Evolutionary conservation across 306 rosid genomes (phyloP).

Genomic region (Acacia melanoxylon): DNA sequence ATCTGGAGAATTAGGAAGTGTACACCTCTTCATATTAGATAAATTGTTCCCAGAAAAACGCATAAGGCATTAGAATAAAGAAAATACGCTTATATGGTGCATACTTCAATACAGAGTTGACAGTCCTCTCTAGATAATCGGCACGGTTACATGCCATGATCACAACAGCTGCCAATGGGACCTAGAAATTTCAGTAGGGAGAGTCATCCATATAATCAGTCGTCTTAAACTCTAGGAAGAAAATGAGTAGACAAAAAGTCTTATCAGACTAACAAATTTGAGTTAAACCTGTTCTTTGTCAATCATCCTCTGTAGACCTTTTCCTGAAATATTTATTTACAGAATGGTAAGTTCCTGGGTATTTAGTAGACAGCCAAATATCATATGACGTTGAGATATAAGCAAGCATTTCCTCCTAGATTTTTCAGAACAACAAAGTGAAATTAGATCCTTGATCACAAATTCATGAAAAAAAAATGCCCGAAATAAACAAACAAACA

Average conservation of each 20-base stretch:
- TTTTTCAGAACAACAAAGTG: conserved; percentile 25
- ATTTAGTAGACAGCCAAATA: conserved; percentile 1
- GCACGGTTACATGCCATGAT: conserved; percentile 98
- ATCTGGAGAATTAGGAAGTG: conserved; percentile 52
- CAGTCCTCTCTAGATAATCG: conserved; percentile 89
- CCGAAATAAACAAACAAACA: neutral
- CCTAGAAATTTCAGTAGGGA: conserved; percentile 53
- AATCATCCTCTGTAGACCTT: conserved; percentile 62
- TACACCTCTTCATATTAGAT: conserved; percentile 35
- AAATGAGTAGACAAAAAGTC: conserved; percentile 18
- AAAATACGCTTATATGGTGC: conserved; percentile 26
- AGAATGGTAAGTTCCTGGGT: conserved; percentile 36
- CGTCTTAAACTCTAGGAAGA: conserved; percentile 31
- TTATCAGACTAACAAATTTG: conserved; percentile 27
- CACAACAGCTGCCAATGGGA: conserved; percentile 97
- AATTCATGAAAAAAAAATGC: no score
- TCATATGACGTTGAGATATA: neutral
- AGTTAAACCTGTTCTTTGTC: conserved; percentile 70
- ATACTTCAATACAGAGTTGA: conserved; percentile 78
- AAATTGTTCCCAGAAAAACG: conserved; percentile 16
- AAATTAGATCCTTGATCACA: conserved; percentile 9
- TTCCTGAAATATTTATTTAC: conserved; percentile 61
- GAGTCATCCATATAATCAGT: conserved; percentile 22
- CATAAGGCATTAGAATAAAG: conserved; percentile 4
- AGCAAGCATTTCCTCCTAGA: conserved; percentile 9